These are phyloP conservation scores for Globisporangium heterothallicum DNA, from an alignment of 352 stramenopile genomes.

Conservation along the genomic window DNA sequence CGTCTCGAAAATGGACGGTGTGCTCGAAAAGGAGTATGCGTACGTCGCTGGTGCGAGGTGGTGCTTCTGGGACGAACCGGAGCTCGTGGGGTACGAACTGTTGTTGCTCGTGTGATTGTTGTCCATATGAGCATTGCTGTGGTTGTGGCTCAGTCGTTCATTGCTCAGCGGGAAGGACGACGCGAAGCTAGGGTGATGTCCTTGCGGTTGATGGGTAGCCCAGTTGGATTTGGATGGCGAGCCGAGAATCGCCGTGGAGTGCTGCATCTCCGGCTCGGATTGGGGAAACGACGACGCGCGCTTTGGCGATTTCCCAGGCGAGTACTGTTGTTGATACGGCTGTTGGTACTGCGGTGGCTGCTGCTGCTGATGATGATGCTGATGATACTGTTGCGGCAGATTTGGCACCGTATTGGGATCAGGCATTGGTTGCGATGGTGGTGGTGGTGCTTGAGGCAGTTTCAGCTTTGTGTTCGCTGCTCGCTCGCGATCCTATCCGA, in stretches of 20 bases:
- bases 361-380: not conserved
- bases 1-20: slow-evolving; percentile 44
- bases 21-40: slow-evolving; percentile 14
- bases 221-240: slow-evolving; percentile 6
- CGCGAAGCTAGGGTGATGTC: not conserved
- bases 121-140: slow-evolving; percentile 15
- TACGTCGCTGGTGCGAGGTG: slow-evolving; percentile 5
- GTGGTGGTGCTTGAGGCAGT: not conserved
- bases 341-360: not conserved
- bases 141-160: slow-evolving; percentile 9
- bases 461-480: slow-evolving; percentile 9
- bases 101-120: not conserved
- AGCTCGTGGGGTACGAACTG: not conserved
- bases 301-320: slow-evolving; percentile 10
- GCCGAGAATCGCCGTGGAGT: slow-evolving; percentile 4
- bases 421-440: not conserved
- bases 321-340: slow-evolving; percentile 5
- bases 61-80: slow-evolving; percentile 10
- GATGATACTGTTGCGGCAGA: slow-evolving; percentile 2
- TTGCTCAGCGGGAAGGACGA: not conserved
- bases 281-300: slow-evolving; percentile 9
- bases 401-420: not conserved
- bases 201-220: not conserved
- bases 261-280: slow-evolving; percentile 9
- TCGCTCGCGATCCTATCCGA: slow-evolving; percentile 12